Base-by-base conservation (phyloP, 179 eudicot species). In the Silene coronaria region DNA sequence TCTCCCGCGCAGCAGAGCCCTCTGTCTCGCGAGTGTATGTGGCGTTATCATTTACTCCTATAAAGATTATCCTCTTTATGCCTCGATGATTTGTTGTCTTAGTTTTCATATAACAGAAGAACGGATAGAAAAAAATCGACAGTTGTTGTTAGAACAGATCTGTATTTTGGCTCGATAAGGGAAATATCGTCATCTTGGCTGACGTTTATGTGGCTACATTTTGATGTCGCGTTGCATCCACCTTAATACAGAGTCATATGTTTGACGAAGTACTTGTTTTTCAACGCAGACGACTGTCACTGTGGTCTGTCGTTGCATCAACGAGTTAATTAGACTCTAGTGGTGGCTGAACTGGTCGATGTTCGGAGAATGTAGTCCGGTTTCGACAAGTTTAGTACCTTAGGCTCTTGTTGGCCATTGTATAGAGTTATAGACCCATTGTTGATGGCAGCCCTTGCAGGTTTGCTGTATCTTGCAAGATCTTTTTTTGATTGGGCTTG, bases 51-150 rank as follows among this genome's bases (percentile, higher is more conserved):
- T 67, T 64, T 36, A 16, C 42, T 36, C 45, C 45, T 34, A 32
- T 64, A 27, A 53, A 7, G 34, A 42, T 23, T 30, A 12, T 51
- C 14, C 36, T 63, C 61, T 38, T 66, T 24, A 45, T 30, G 13
- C 48, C 0, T 42, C 23, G 78, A 38, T 75, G 57, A 34, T 79
- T 24, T 67, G 53, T 48, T 34, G 72, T 30, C 75, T 75, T 70
- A 66, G 75, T 24, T 75, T 66, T 75, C 19, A 32, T 42, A 58
- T 34, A 5, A 42, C 48, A 42, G 10, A 3, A 17, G 17, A 48
- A 27, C n/a, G 63, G 6, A 32, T 14, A 16, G 27, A 60, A 70
- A 70, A 61, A 69, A 42, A 5, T 46, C 27, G 13, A 8, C 22
- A 13, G 0, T 2, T 2, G 48, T 27, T 28, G 4, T 11, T 34